Evolutionary conservation across 1,284 basidiomycete species (phyloP), one percentile per base, ranked within the genome.

Genomic region (Sparassis latifolia): DNA sequence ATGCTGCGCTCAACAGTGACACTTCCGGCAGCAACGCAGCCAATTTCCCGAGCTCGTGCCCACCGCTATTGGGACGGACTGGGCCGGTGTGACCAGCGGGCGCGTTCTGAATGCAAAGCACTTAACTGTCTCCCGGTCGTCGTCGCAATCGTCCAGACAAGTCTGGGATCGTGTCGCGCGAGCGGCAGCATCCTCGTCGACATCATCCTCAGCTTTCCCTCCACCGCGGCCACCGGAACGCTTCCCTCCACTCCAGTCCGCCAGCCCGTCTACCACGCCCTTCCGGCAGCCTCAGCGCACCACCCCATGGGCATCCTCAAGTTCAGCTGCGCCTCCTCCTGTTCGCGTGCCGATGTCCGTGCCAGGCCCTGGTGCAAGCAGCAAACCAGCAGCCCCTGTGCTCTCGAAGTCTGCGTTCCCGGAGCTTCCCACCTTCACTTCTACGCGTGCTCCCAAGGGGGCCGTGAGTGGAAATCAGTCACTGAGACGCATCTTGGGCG

Each of bases 141-240:
- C 78, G 12, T 66, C 73, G n/a, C 74, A 76, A 50, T 77, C 81
- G 3, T 81, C 82, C 1, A 72, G 80, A 45, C 78, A 84, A 53
- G 79, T 97, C 0, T 92, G 82, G 85, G 91, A 91, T 58, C 84
- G 92, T 29, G 93, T 97, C 39, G 93, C 91, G 27, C 81, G 82
- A 49, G 93, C 91, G 0, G 93, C 92, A 1, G 75, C 76, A 3
- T 79, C 82, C 1, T 73, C 77, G 4, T 72, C 73, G 49, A 51
- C 65, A n/a, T 55, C 69, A 10, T 59, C 77, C 0, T 64, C 47
- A 38, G 56, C 43, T n/a, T 35, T 57, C 12, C 49, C 62, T 31
- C 33, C 62, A 12, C 50, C 66, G 33, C 44, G 66, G 56, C 55
- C 58, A 51, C 52, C 62, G 33, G 69, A 74, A 29, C 69, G 70